Evolutionary conservation across 176 grass and related monocot species (phyloP).

Genomic region (Echinochloa phyllopogon): DNA sequence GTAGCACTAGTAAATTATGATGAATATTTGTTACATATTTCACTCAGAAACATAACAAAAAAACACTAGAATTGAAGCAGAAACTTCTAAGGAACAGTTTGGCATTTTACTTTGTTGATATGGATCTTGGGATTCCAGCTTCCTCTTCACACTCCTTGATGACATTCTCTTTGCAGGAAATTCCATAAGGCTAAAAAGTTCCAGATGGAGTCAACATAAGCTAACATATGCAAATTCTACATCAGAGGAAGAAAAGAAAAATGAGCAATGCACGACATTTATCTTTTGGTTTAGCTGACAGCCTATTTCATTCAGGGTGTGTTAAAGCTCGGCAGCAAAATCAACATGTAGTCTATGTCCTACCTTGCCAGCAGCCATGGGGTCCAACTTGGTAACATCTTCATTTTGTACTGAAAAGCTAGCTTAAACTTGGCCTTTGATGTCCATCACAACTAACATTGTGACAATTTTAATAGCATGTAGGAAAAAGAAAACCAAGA

Average conservation of each 20-base stretch:
- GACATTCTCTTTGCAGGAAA: constrained; percentile 83
- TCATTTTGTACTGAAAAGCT: background rate
- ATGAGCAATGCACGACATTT: background rate
- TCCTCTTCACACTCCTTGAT: constrained; percentile 98
- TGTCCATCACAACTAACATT: background rate
- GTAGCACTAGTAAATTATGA: constrained; percentile 54
- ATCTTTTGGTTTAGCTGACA: background rate
- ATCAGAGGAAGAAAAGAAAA: constrained; percentile 2
- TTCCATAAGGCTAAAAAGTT: constrained; percentile 73
- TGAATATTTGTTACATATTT: constrained; percentile 22
- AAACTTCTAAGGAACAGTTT: constrained; percentile 33
- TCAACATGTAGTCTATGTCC: background rate
- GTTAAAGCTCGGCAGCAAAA: background rate
- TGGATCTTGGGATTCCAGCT: constrained; percentile 85
- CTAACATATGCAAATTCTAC: constrained; percentile 1
- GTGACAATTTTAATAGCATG: background rate
- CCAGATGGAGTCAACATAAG: constrained; percentile 20
- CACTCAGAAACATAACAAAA: background rate
- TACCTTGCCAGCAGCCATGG: background rate
- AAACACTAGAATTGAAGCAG: background rate
- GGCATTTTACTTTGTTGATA: constrained; percentile 69
- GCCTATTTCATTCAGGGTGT: constrained; percentile 16
- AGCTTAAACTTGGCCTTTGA: background rate
- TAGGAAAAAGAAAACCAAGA: background rate
- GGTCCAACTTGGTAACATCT: background rate